Evolutionary conservation across 345 rosid species (phyloP), one percentile per base, ranked within the genome.

Genomic region (Abelmoschus esculentus): DNA sequence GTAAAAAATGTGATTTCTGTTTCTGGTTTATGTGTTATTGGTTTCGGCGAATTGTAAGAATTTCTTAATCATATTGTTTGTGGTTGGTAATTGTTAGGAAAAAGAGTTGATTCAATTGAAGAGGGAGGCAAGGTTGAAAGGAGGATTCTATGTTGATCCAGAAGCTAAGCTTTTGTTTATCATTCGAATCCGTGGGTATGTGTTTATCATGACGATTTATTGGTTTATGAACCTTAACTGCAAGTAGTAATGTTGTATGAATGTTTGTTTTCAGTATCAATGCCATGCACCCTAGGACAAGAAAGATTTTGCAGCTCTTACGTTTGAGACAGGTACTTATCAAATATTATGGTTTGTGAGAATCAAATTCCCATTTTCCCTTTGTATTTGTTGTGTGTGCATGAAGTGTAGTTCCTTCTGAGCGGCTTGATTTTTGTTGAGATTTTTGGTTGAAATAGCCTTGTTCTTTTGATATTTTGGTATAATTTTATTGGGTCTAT

Each of bases 111-210:
- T 90, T 60, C 44, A 15, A 6, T 73, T 90, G 86, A 93, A 90
- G 78, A 83, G 97, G 0, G 93, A 88, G 78, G 98, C 97, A 0
- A 90, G 86, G 76, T 72, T 90, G 71, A 89, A 90, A 61, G 96
- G 98, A 6, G 93, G 92, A 3, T 93, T 93, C 75, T 93, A 93
- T 81, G 98, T 90, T n/a, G 83, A 85, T 32, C 97, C 98, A 13
- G 97, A 93, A 78, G 90, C 97, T 11, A 93, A 90, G 78, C 88
- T 89, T 2, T 49, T 92, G 79, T 92, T 90, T 65, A 89, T 93
- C 56, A 68, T 90, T 72, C 85, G 98, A 46, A 92, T 90, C 29
- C 91, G 87, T 72, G 95, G 96, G 97, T 89, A 78, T 53, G 81
- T 67, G 1, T 13, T 72, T n/a, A 0, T 26, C 19, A 14, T 12